These are phyloP conservation scores for Geotrichum candidum DNA, from an alignment of 1,139 yeast genomes.

Conservation along the genomic window DNA sequence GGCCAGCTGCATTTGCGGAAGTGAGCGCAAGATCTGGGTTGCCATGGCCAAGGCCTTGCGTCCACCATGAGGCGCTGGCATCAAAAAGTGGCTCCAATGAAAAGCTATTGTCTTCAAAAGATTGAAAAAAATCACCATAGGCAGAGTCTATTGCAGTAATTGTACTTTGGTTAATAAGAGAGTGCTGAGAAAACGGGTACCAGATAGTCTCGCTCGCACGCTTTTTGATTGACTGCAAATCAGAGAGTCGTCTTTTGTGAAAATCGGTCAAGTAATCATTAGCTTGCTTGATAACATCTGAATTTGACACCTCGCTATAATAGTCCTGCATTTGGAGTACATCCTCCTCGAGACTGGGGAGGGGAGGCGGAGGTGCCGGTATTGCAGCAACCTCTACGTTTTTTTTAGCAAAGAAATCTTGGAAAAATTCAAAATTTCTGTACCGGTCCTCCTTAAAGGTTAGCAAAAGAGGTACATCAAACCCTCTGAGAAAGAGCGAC, in stretches of 20 bases:
- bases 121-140: slow-evolving; percentile 25
- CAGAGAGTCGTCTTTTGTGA: slow-evolving; percentile 19
- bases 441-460: slow-evolving; percentile 23
- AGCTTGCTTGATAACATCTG: slow-evolving; percentile 16
- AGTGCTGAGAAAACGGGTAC: slow-evolving; percentile 32
- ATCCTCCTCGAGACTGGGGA: slow-evolving; percentile 17
- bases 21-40: slow-evolving; percentile 26
- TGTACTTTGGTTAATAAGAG: slow-evolving; percentile 19
- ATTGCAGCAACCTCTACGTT: background rate
- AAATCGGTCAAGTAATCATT: slow-evolving; percentile 14
- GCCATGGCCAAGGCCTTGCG: slow-evolving; percentile 31
- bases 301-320: slow-evolving; percentile 18
- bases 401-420: slow-evolving; percentile 20
- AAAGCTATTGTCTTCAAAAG: slow-evolving; percentile 5
- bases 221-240: slow-evolving; percentile 21
- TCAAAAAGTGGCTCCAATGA: slow-evolving; percentile 24
- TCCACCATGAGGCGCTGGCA: slow-evolving; percentile 34
- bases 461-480: slow-evolving; percentile 24
- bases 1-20: slow-evolving; percentile 30
- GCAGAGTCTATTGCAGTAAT: slow-evolving; percentile 30
- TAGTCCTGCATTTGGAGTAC: slow-evolving; percentile 21
- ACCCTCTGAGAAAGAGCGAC: slow-evolving; percentile 26
- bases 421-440: slow-evolving; percentile 24
- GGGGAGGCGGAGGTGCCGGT: slow-evolving; percentile 21
- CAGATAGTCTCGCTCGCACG: slow-evolving; percentile 26